Evolutionary conservation across 768 basidiomycete genomes (phyloP), one percentile per base, ranked within the genome.

Genomic region (Rhodotorula taiwanensis): DNA sequence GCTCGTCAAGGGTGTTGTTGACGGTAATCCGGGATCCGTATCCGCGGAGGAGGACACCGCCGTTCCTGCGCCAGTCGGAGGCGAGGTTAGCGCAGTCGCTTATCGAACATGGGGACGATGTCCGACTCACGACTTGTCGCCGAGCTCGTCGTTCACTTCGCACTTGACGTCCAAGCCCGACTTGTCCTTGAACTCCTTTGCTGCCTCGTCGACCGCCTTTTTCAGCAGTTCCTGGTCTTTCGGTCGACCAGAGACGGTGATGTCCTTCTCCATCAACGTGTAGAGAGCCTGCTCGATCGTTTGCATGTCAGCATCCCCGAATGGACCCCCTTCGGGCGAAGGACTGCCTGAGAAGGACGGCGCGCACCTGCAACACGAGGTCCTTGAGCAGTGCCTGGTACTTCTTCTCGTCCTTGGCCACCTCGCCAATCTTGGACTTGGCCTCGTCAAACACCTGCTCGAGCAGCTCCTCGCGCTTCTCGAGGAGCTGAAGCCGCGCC

Each of bases 1-100:
- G 82, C 76, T 97, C 92, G 71, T 94, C 93, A 54, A 99, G 79
- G 4, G 93, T 92, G 74, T 99, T 98, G 77, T 98, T 88, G 28
- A 99, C 81, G 27, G 84, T 86, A 75, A 97, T 97, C 55, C 89
- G 83, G 39, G 81, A 80, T 15, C 81, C 81, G 27, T 86, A 86
- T 55, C 82, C 87, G 20, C 81, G 73, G 23, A 97, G 81, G 72
- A 85, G 84, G 51, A 95, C 78, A 20, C 94, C 94, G 20, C 95
- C 95, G 60, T 92, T 83, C 66, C 89, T 89, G 64, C 11, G 28
- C 5, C 18, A n/a, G n/a, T n/a, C 23, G n/a, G 25, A 53, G 25
- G 33, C 34, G 21, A 21, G 20, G 36, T 23, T 3, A 42, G 41
- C 34, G 16, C 25, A 27, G 55, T 33, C 21, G 14, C 41, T 30